A percentile compares a stretch with the other conserved stretches of the same genome.
Conservation (phyloP, 2,329 filamentous ascomycete genomes). For the Aspergillus fructus region DNA sequence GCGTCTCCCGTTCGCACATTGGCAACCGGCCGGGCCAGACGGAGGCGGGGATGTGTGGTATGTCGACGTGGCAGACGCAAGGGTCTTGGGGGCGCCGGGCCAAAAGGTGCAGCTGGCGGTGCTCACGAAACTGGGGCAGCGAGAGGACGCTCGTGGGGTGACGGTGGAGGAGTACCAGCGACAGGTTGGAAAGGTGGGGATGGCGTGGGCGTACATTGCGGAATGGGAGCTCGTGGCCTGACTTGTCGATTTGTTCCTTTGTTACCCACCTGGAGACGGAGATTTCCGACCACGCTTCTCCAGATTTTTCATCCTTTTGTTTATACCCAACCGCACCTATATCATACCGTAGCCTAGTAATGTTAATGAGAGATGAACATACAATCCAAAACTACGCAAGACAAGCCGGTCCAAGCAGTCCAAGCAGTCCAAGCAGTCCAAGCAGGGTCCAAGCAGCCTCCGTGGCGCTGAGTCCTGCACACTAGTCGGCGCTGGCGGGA, state of each 20-base stretch:
- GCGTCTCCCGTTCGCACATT: conserved; percentile 63
- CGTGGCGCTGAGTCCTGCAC: no score
- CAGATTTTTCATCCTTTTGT: background rate
- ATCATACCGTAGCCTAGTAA: background rate
- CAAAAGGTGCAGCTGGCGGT: conserved; percentile 66
- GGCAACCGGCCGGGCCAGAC: conserved; percentile 36
- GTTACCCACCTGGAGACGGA: background rate
- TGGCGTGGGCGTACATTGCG: conserved; percentile 53
- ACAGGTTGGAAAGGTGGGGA: conserved; percentile 47
- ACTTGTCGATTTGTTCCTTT: background rate
- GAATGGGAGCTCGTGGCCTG: conserved; percentile 54
- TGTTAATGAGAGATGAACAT: background rate
- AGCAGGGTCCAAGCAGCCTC: no score
- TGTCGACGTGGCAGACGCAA: conserved; percentile 65
- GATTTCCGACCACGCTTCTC: background rate
- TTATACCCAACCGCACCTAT: background rate
- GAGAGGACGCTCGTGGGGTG: conserved; percentile 53
- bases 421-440: no score
- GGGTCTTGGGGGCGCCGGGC: conserved; percentile 66
- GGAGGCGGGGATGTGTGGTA: conserved; percentile 82
- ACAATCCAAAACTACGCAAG: background rate
- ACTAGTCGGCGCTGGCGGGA: no score
- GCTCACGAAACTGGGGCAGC: conserved; percentile 55
- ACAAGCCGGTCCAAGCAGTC: no score
- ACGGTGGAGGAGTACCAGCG: conserved; percentile 49